Evolutionary conservation across 2,329 filamentous ascomycete species (phyloP).

Genomic region (Hansfordia pulvinata): DNA sequence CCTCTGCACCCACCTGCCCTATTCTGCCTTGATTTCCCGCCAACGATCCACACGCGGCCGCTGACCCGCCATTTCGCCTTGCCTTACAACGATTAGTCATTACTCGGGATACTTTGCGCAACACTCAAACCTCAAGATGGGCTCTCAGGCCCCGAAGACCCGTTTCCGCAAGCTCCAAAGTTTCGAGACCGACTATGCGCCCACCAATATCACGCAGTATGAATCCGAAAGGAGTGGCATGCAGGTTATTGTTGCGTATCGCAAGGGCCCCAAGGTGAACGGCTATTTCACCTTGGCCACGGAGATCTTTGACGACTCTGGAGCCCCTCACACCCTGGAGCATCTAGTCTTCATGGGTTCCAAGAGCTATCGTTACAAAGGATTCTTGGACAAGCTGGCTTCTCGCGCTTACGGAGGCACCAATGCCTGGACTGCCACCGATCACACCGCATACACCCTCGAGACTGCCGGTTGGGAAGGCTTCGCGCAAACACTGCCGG

Average conservation of each 20-base stretch:
- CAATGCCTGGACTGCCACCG: conserved; percentile 94
- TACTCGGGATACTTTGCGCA: conserved; percentile 7
- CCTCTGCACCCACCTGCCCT: too few relatives aligned
- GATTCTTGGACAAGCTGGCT: conserved; percentile 84
- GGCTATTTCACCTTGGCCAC: conserved; percentile 94
- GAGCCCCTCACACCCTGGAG: conserved; percentile 77
- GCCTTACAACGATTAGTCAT: too few relatives aligned
- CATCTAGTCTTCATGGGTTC: conserved; percentile 84
- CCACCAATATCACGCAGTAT: conserved; percentile 84
- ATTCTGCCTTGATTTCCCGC: too few relatives aligned
- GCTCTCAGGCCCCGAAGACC: conserved; percentile 30
- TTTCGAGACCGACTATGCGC: conserved; percentile 83
- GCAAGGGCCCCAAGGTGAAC: conserved; percentile 85
- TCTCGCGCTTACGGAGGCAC: conserved; percentile 87
- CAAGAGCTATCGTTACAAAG: conserved; percentile 86
- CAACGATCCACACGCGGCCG: too few relatives aligned
- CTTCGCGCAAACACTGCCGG: conserved; percentile 84
- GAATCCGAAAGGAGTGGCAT: conserved; percentile 89
- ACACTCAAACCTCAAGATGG: conserved; percentile 32
- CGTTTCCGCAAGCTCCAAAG: conserved; percentile 75
- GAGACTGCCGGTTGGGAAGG: conserved; percentile 95
- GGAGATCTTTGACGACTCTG: conserved; percentile 95
- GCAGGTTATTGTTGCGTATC: conserved; percentile 84
- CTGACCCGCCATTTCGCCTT: too few relatives aligned
- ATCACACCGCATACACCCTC: conserved; percentile 92